Percentiles rank a stretch among this genome's conserved stretches.
Conservation (phyloP, 2,329 filamentous ascomycete species). For the Cladosporium sp. region DNA sequence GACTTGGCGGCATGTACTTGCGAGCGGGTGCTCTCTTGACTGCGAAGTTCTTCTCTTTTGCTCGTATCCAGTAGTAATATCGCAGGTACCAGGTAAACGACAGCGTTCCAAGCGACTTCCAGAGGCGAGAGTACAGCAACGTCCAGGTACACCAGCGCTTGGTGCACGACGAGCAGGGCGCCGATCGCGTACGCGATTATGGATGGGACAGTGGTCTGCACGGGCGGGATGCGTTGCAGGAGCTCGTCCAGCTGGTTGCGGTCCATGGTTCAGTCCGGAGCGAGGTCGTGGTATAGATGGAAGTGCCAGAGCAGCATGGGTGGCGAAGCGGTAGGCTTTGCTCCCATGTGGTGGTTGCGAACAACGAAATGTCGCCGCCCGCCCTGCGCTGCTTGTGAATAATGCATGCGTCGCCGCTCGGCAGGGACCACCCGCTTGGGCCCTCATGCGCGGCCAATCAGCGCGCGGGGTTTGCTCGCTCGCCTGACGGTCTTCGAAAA, state of each 20-base stretch:
- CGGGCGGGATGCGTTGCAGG: constrained; percentile 12
- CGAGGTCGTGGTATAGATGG: background rate
- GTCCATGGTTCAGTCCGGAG: constrained; percentile 19
- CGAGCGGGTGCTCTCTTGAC: constrained; percentile 22
- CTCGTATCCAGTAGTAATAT: constrained; percentile 53
- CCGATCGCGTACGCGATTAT: constrained; percentile 21
- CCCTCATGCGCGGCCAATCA: background rate
- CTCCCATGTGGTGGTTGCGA: constrained; percentile 5
- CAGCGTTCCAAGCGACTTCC: constrained; percentile 54
- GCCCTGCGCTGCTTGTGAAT: background rate
- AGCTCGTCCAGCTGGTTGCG: constrained; percentile 17
- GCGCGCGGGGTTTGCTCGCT: background rate
- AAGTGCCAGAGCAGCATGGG: constrained; percentile 2
- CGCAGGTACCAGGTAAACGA: constrained; percentile 54
- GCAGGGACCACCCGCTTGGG: background rate
- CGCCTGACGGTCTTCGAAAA: background rate
- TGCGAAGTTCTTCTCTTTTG: constrained; percentile 24
- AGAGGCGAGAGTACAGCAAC: constrained; percentile 34
- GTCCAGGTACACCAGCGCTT: constrained; percentile 25
- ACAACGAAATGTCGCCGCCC: background rate
- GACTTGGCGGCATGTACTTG: constrained; percentile 33
- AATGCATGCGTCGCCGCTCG: background rate
- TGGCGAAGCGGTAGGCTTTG: constrained; percentile 17
- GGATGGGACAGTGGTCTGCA: constrained; percentile 16
- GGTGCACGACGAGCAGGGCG: constrained; percentile 27